A percentile compares a stretch with the other conserved stretches of the same genome.
These are phyloP conservation scores for Boletales sp. DNA, from an alignment of 768 basidiomycete genomes.

Conservation along the genomic window DNA sequence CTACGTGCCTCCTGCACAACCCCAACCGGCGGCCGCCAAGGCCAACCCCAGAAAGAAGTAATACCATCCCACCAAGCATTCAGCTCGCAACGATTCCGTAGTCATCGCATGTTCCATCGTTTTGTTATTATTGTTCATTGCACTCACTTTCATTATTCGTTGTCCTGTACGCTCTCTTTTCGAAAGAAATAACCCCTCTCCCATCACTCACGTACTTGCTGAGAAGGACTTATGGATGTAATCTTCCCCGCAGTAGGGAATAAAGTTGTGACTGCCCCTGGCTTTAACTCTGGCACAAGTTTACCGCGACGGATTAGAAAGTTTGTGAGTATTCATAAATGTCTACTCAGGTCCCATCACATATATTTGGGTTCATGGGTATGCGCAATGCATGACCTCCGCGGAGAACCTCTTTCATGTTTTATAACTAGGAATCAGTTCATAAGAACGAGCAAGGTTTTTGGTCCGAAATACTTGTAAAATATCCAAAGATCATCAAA, in stretches of 20 bases:
- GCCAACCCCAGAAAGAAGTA: conserved; percentile 46
- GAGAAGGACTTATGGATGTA: conserved; percentile 6
- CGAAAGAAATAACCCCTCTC: conserved; percentile 4
- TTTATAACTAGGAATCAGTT: too few relatives aligned
- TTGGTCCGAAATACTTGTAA: too few relatives aligned
- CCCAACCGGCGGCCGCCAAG: conserved; percentile 33
- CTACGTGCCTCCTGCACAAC: conserved; percentile 53
- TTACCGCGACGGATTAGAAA: background rate
- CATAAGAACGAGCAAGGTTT: too few relatives aligned
- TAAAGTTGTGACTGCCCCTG: conserved; percentile 7
- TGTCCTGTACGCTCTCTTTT: conserved; percentile 10
- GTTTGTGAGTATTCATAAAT: too few relatives aligned
- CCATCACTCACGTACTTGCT: conserved; percentile 3
- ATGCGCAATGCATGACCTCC: too few relatives aligned
- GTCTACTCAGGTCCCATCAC: too few relatives aligned
- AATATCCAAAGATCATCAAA: too few relatives aligned
- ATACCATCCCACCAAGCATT: conserved; percentile 2
- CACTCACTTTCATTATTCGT: conserved; percentile 15
- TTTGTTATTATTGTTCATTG: conserved; percentile 17
- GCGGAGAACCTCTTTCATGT: too few relatives aligned
- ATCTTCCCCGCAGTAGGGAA: conserved; percentile 5
- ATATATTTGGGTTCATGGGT: too few relatives aligned
- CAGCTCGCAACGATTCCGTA: conserved; percentile 8
- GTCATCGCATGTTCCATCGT: conserved; percentile 20
- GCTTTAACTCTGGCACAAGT: conserved; percentile 7